A percentile compares a stretch with the other conserved stretches of the same genome.
phyloP scores from a whole-genome alignment of 495 filamentous ascomycete species.

The Aspergillus wentii region DNA sequence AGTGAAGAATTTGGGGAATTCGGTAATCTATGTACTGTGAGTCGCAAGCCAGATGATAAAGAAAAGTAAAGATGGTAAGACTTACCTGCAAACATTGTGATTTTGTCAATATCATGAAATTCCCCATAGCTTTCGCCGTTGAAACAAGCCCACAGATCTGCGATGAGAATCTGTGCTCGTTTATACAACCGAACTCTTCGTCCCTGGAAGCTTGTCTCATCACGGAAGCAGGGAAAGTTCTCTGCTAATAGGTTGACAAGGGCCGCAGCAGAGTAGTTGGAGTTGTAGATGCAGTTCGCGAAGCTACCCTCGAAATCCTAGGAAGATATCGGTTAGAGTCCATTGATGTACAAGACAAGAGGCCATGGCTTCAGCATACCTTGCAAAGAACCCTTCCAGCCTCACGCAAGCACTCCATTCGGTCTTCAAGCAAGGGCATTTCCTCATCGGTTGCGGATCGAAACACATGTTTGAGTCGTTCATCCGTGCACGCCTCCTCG shows the following conservation, averaged over 20 bases:
- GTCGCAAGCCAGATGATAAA: background rate
- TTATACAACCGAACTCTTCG: constrained; percentile 80
- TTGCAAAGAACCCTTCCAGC: constrained; percentile 79
- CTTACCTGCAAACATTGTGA: constrained; percentile 91
- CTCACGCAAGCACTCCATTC: constrained; percentile 76
- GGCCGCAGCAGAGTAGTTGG: constrained; percentile 72
- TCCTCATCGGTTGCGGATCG: constrained; percentile 79
- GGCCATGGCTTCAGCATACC: constrained; percentile 42
- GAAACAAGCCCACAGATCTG: constrained; percentile 94
- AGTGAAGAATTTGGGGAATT: constrained; percentile 87
- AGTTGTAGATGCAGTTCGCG: constrained; percentile 66
- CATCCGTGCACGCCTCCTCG: constrained; percentile 69
- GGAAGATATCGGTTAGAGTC: constrained; percentile 4
- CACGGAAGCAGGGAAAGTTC: constrained; percentile 81
- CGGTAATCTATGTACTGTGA: constrained; percentile 66
- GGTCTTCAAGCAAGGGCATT: constrained; percentile 78
- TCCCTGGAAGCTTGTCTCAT: constrained; percentile 68
- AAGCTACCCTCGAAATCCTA: constrained; percentile 78
- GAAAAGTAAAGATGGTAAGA: background rate
- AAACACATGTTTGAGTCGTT: constrained; percentile 72
- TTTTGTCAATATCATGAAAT: constrained; percentile 88
- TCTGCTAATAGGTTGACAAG: constrained; percentile 78
- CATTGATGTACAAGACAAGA: constrained; percentile 4
- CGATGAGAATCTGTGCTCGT: constrained; percentile 90
- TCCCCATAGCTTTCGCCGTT: constrained; percentile 70